These are phyloP conservation scores for Fusarium liriodendri DNA, from an alignment of 2,329 filamentous ascomycete genomes.

Conservation along the genomic window DNA sequence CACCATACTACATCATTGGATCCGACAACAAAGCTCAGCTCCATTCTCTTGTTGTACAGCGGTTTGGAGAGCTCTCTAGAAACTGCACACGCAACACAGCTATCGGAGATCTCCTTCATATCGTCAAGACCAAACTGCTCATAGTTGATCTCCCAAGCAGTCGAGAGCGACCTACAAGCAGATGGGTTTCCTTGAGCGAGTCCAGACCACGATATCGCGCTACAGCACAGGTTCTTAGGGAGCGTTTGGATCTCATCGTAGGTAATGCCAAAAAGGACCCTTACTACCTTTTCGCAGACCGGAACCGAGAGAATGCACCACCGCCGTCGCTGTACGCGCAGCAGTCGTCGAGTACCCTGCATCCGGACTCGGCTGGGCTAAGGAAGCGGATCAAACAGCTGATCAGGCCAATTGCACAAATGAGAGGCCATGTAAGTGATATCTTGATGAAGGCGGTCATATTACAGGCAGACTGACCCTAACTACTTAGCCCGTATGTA, in stretches of 20 bases:
- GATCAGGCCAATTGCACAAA: neutral
- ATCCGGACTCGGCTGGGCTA: neutral
- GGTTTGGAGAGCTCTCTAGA: neutral
- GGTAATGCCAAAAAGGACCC: neutral
- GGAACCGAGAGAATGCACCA: neutral
- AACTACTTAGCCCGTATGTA: neutral
- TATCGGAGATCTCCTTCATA: neutral
- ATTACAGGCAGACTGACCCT: neutral
- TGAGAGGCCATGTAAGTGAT: conserved; percentile 5
- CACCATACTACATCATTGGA: conserved; percentile 6
- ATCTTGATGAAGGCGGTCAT: neutral
- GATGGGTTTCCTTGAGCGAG: neutral
- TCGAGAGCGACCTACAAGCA: neutral
- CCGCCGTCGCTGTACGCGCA: neutral
- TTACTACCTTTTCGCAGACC: neutral
- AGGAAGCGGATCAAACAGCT: neutral
- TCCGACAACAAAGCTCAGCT: neutral
- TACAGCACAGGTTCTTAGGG: neutral
- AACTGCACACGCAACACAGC: neutral
- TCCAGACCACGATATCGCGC: neutral
- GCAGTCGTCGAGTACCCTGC: neutral
- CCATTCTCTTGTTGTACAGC: neutral
- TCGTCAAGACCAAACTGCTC: neutral
- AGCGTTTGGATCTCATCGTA: neutral
- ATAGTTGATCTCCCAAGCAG: neutral